Evolutionary conservation across 352 stramenopile species (phyloP).

Genomic region (Phytopythium cucurbitacearum): DNA sequence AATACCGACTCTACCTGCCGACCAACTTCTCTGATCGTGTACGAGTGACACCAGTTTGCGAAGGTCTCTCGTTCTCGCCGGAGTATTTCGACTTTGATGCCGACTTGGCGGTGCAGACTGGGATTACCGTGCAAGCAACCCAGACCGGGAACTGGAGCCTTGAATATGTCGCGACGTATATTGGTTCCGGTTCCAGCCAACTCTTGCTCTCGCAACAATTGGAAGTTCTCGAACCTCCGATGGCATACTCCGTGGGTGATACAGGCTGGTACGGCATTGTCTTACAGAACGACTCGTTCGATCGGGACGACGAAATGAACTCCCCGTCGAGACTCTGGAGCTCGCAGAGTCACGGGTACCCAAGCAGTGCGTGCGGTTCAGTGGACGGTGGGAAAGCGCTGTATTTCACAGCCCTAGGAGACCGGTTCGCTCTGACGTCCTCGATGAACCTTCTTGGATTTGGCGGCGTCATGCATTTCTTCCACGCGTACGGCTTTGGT

Average conservation of each 20-base stretch:
- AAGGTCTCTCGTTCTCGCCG: conserved; percentile 29
- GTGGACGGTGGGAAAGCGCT: conserved; percentile 37
- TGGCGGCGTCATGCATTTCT: conserved; percentile 59
- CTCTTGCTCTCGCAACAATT: conserved; percentile 21
- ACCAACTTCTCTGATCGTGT: background rate
- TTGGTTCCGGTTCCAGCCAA: too few species aligned
- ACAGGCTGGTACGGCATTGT: conserved; percentile 39
- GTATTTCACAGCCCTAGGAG: conserved; percentile 59
- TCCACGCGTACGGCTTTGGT: conserved; percentile 53
- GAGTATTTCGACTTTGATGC: conserved; percentile 18
- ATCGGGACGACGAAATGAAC: conserved; percentile 12
- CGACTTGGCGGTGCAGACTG: conserved; percentile 6
- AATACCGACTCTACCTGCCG: conserved; percentile 29
- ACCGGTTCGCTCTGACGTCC: conserved; percentile 42
- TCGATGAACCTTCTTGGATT: conserved; percentile 45
- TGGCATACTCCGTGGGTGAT: conserved; percentile 27
- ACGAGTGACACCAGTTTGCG: conserved; percentile 27
- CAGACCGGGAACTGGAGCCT: conserved; percentile 19
- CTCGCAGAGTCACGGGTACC: conserved; percentile 46
- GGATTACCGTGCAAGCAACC: conserved; percentile 13
- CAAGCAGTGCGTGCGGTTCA: conserved; percentile 44
- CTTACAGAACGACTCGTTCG: conserved; percentile 61
- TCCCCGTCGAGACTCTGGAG: conserved; percentile 41
- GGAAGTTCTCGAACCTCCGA: conserved; percentile 30
- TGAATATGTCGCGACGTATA: conserved; percentile 12